Evolutionary conservation across 2,329 filamentous ascomycete genomes (phyloP).

Genomic region (Arthroderma sp.): DNA sequence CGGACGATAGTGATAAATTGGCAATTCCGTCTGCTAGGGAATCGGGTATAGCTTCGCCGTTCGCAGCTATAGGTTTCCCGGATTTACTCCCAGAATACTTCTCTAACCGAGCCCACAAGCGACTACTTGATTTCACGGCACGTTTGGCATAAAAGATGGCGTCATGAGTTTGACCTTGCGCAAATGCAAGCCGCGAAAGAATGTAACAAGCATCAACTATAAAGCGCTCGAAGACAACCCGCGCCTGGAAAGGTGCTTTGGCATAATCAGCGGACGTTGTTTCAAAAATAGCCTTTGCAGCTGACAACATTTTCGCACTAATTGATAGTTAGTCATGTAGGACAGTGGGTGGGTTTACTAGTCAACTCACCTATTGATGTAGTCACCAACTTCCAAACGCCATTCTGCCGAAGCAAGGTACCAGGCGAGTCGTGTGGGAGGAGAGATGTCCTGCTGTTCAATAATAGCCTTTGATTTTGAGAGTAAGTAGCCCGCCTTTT

Average conservation of each 20-base stretch:
- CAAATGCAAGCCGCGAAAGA: constrained; percentile 52
- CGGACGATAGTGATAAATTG: constrained; percentile 26
- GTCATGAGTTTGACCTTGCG: constrained; percentile 34
- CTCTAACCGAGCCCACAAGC: constrained; percentile 40
- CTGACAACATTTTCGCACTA: constrained; percentile 22
- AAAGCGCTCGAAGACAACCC: constrained; percentile 38
- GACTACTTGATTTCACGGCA: constrained; percentile 36
- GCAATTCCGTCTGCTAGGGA: constrained; percentile 26
- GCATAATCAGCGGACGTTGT: constrained; percentile 18
- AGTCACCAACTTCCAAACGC: constrained; percentile 51
- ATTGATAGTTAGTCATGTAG: constrained; percentile 28
- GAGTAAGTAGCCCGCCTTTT: constrained; percentile 45
- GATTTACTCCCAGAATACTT: constrained; percentile 27
- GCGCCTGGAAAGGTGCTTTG: constrained; percentile 25
- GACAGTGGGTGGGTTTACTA: constrained; percentile 28
- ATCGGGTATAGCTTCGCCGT: constrained; percentile 21
- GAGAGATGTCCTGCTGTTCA: constrained; percentile 26
- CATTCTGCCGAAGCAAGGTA: constrained; percentile 66
- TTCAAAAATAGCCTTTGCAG: constrained; percentile 21
- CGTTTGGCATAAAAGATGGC: constrained; percentile 37
- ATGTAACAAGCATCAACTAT: constrained; percentile 50
- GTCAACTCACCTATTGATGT: constrained; percentile 43
- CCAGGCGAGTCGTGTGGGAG: constrained; percentile 41
- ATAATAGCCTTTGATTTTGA: constrained; percentile 43
- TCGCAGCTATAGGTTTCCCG: constrained; percentile 15